These are phyloP conservation scores for Tetrastigma voinierianum DNA, from an alignment of 164 flowering plant genomes.

Conservation along the genomic window DNA sequence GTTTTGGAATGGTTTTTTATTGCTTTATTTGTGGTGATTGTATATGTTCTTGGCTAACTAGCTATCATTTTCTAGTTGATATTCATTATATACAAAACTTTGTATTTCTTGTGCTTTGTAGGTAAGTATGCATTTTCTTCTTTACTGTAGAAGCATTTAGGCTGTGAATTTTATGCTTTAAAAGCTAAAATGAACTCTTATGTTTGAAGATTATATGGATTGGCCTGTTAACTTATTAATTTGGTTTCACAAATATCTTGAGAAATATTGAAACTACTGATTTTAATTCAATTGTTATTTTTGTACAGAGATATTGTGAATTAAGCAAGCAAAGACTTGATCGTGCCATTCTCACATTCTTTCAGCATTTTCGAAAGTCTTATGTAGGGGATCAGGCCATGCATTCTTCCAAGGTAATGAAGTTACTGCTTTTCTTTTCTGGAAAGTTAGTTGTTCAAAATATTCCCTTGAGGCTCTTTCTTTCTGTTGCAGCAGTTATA, in stretches of 20 bases:
- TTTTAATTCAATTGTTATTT: constrained; percentile 2
- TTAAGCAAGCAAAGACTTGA: constrained; percentile 98
- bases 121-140: too few relatives aligned
- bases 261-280: not conserved
- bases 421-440: not conserved
- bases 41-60: too few relatives aligned
- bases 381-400: constrained; percentile 98
- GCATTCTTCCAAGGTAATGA: constrained; percentile 90
- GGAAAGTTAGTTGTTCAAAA: not conserved
- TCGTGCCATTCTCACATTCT: constrained; percentile 90
- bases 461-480: constrained; percentile 16
- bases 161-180: too few relatives aligned
- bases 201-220: too few relatives aligned
- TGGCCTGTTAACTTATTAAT: not conserved
- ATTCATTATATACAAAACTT: too few relatives aligned
- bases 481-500: constrained; percentile 91
- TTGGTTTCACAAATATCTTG: not conserved
- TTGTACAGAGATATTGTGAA: constrained; percentile 82
- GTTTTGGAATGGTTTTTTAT: too few relatives aligned
- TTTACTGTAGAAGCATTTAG: too few relatives aligned
- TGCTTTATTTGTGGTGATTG: too few relatives aligned
- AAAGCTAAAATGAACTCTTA: too few relatives aligned
- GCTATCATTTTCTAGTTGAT: too few relatives aligned
- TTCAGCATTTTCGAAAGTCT: constrained; percentile 90
- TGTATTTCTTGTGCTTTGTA: too few relatives aligned